A percentile compares a stretch with the other conserved stretches of the same genome.
These are phyloP conservation scores for Eucommia ulmoides DNA, from an alignment of 257 asterid genomes.

Conservation along the genomic window DNA sequence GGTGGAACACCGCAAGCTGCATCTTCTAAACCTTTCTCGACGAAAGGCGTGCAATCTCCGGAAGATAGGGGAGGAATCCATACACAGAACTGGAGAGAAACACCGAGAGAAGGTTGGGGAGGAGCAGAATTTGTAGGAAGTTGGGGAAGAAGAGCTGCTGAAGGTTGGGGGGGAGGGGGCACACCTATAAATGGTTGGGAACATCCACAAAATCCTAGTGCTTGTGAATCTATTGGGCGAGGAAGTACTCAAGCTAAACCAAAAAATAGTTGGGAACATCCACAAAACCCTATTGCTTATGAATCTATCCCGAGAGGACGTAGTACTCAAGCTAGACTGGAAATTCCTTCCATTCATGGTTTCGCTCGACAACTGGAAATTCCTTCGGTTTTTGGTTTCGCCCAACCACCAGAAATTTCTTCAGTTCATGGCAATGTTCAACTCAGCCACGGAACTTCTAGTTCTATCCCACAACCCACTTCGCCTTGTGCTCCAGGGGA, in stretches of 20 bases:
- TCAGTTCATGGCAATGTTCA: too few species aligned
- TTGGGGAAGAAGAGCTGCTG: conserved; percentile 5
- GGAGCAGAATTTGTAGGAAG: conserved; percentile 9
- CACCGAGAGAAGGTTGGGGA: conserved; percentile 21
- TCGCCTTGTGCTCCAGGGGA: too few species aligned
- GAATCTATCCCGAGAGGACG: background rate
- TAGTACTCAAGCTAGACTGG: too few species aligned
- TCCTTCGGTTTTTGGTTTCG: too few species aligned
- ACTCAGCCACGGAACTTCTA: too few species aligned
- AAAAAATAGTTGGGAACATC: background rate
- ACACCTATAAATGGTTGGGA: conserved; percentile 8
- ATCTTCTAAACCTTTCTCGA: background rate
- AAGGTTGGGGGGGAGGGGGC: conserved; percentile 7
- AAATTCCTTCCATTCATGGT: too few species aligned
- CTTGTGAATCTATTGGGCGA: too few species aligned
- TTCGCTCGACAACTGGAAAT: too few species aligned
- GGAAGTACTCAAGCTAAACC: too few species aligned
- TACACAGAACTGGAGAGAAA: conserved; percentile 13
- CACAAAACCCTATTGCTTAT: background rate
- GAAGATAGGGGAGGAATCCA: background rate
- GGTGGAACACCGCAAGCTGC: conserved; percentile 10
- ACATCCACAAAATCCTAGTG: too few species aligned
- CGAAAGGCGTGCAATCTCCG: conserved; percentile 2
- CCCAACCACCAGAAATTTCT: too few species aligned
- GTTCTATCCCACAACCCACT: too few species aligned